A percentile compares a stretch with the other conserved stretches of the same genome.
phyloP scores from a whole-genome alignment of 805 yeast species.

The Spathaspora girioi region DNA sequence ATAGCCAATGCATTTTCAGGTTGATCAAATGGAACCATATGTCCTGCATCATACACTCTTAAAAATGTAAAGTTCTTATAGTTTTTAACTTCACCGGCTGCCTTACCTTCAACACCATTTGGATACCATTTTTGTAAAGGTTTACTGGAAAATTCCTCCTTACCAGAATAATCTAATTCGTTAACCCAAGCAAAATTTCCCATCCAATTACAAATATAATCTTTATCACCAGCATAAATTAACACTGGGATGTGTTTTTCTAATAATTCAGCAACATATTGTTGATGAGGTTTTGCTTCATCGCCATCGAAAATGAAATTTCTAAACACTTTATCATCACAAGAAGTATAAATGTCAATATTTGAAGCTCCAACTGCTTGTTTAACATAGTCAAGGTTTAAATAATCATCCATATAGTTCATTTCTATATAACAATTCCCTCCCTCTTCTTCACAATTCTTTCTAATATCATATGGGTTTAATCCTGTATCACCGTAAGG shows the following conservation, averaged over 20 bases:
- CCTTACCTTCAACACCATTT: constrained; percentile 26
- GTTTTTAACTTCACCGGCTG: constrained; percentile 74
- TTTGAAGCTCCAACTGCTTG: constrained; percentile 54
- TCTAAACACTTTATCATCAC: constrained; percentile 48
- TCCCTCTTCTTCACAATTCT: constrained; percentile 44
- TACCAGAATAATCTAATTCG: constrained; percentile 22
- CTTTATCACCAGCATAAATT: constrained; percentile 44
- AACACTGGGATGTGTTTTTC: constrained; percentile 38
- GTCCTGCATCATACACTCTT: constrained; percentile 87
- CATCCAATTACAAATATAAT: constrained; percentile 44
- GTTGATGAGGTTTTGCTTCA: constrained; percentile 69
- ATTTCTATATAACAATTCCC: constrained; percentile 52
- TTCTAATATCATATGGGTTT: constrained; percentile 64
- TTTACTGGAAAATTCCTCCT: constrained; percentile 15
- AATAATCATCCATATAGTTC: constrained; percentile 47
- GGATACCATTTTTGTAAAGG: constrained; percentile 38
- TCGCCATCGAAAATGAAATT: constrained; percentile 59
- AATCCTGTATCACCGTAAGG: constrained; percentile 47
- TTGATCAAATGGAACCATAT: constrained; percentile 93
- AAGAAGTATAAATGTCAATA: constrained; percentile 41
- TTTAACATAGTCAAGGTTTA: constrained; percentile 53
- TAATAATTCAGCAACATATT: constrained; percentile 44
- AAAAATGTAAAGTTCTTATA: constrained; percentile 72
- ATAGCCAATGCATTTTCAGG: constrained; percentile 74
- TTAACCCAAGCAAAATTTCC: constrained; percentile 43